Percentiles rank a stretch among this genome's conserved stretches.
phyloP scores from a whole-genome alignment of 768 basidiomycete species.

The Calvatia gigantea region DNA sequence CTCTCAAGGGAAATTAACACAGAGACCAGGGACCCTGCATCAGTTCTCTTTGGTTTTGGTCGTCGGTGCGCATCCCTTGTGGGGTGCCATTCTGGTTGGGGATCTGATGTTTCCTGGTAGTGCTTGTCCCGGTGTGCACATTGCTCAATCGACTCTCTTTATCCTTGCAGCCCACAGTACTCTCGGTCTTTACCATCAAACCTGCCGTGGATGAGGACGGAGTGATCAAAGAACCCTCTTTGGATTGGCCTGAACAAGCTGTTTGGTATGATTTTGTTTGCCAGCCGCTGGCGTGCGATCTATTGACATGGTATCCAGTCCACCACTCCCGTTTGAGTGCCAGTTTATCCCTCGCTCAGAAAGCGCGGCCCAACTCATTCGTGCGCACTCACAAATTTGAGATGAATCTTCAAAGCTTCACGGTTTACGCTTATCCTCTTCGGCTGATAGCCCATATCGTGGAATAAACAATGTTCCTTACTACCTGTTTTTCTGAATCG shows the following conservation, averaged over 20 bases:
- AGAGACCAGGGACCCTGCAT: conserved; percentile 30
- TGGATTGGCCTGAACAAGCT: conserved; percentile 22
- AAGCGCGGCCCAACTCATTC: too few species aligned
- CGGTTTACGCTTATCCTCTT: too few species aligned
- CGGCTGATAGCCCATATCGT: too few species aligned
- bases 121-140: conserved; percentile 17
- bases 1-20: conserved; percentile 31
- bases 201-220: conserved; percentile 23
- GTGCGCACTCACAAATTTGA: too few species aligned
- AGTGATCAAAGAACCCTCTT: conserved; percentile 18
- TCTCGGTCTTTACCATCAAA: conserved; percentile 16
- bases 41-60: conserved; percentile 35
- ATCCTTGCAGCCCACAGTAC: conserved; percentile 16
- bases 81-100: background rate
- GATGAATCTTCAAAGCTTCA: too few species aligned
- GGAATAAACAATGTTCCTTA: too few species aligned
- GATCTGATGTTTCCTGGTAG: background rate
- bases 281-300: background rate
- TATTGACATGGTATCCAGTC: conserved; percentile 11
- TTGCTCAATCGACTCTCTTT: conserved; percentile 14
- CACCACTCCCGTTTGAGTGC: conserved; percentile 21
- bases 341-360: conserved; percentile 2
- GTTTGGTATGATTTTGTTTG: conserved; percentile 18
- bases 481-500: too few species aligned
- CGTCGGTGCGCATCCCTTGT: conserved; percentile 26